These are phyloP conservation scores for Monascus ruber DNA, from an alignment of 2,329 filamentous ascomycete genomes.

Conservation along the genomic window DNA sequence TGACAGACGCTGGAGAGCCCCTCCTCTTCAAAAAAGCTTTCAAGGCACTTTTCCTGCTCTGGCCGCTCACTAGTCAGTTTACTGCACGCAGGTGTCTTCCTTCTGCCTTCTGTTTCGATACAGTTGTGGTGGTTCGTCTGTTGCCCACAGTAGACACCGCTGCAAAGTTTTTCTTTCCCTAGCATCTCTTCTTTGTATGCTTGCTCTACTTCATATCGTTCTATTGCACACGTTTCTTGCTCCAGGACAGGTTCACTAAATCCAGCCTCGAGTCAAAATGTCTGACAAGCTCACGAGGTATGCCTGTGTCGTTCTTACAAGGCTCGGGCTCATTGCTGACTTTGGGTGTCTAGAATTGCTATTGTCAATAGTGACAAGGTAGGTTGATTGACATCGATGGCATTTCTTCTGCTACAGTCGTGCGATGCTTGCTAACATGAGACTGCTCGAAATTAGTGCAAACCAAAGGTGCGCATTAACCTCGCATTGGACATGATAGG, in stretches of 20 bases:
- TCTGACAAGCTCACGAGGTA: conserved; percentile 92
- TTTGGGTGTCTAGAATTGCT: conserved; percentile 59
- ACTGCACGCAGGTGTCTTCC: too few relatives aligned
- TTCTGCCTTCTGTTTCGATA: background rate
- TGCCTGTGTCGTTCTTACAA: conserved; percentile 15
- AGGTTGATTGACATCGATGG: conserved; percentile 25
- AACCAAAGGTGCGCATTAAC: conserved; percentile 58
- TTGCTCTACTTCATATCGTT: conserved; percentile 2
- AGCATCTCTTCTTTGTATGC: conserved; percentile 4
- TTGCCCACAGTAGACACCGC: background rate
- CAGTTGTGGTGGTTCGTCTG: background rate
- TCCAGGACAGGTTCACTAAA: conserved; percentile 2
- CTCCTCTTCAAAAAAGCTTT: conserved; percentile 8
- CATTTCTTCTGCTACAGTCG: conserved; percentile 11
- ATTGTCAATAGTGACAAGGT: conserved; percentile 99
- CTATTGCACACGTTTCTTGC: conserved; percentile 2
- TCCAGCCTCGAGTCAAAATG: conserved; percentile 46
- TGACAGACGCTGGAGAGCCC: conserved; percentile 13
- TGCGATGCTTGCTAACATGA: conserved; percentile 28
- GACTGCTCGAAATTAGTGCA: conserved; percentile 50
- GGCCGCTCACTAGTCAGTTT: too few relatives aligned
- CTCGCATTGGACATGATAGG: background rate
- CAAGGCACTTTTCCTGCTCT: background rate
- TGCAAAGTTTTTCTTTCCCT: conserved; percentile 1
- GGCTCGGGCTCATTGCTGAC: conserved; percentile 7